Conservation (phyloP, 768 basidiomycete species). For the Tricholoma sp. region DNA sequence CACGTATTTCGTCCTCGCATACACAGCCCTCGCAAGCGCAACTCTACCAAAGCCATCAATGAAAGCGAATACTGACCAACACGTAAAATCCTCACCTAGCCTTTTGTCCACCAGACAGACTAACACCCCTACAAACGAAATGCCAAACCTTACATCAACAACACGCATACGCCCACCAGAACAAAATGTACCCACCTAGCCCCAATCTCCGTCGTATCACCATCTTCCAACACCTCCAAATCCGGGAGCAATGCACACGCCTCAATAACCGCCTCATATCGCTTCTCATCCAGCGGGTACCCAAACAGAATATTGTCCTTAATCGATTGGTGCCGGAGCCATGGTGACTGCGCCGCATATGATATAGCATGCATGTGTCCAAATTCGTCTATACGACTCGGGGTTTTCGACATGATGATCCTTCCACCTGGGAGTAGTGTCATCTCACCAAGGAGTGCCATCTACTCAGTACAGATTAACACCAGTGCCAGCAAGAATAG, state of each 20-base stretch:
- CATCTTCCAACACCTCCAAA: slow-evolving; percentile 79
- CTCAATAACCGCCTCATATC: slow-evolving; percentile 74
- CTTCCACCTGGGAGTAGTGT: slow-evolving; percentile 44
- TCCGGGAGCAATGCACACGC: slow-evolving; percentile 82
- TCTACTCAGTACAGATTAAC: slow-evolving; percentile 27
- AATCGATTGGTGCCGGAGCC: slow-evolving; percentile 69
- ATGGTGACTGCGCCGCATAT: slow-evolving; percentile 70
- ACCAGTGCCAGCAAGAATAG: neutral
- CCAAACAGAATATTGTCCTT: slow-evolving; percentile 81
- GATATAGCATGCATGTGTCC: slow-evolving; percentile 62
- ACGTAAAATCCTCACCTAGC: slow-evolving; percentile 44
- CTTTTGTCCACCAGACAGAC: slow-evolving; percentile 79
- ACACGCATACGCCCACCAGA: neutral
- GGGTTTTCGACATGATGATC: slow-evolving; percentile 64
- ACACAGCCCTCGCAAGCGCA: slow-evolving; percentile 78
- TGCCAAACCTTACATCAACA: neutral
- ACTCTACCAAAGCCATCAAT: slow-evolving; percentile 39
- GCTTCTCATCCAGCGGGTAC: slow-evolving; percentile 60
- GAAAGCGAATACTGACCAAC: neutral
- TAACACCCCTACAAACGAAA: slow-evolving; percentile 49
- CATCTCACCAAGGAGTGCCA: slow-evolving; percentile 73
- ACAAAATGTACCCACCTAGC: slow-evolving; percentile 38
- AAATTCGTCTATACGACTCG: slow-evolving; percentile 50
- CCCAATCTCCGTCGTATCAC: slow-evolving; percentile 82
- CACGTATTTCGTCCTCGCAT: slow-evolving; percentile 62